phyloP scores from a whole-genome alignment of 176 grass and related monocot genomes.

The Cenchrus americanus region DNA sequence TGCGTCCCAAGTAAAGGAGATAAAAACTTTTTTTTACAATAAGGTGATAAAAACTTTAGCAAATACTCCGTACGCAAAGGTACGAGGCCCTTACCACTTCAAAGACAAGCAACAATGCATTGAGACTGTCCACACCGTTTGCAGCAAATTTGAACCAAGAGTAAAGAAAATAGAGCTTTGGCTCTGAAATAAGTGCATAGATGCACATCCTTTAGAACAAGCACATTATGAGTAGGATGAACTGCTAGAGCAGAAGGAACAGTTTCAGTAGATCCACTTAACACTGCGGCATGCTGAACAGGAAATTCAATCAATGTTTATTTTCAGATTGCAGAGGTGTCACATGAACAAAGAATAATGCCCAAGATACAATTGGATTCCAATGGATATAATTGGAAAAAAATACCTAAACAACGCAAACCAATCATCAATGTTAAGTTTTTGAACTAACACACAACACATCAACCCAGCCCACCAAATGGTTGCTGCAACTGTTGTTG shows the following conservation, averaged over 20 bases:
- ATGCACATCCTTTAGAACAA: not conserved
- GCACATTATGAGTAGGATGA: not conserved
- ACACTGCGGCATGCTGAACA: constrained; percentile 13
- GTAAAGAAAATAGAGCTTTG: not conserved
- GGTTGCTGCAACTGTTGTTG: constrained; percentile 36
- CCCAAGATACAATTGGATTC: constrained; percentile 39
- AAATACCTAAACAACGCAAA: constrained; percentile 11
- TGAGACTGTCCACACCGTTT: not conserved
- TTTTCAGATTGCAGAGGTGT: constrained; percentile 41
- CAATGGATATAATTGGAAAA: constrained; percentile 48
- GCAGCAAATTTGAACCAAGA: not conserved
- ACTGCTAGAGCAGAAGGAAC: not conserved
- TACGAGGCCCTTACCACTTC: too few relatives aligned
- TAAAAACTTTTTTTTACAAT: too few relatives aligned
- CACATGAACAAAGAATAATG: constrained; percentile 32
- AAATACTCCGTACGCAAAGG: too few relatives aligned
- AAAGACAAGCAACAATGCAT: not conserved
- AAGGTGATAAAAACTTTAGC: too few relatives aligned
- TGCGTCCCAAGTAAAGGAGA: too few relatives aligned
- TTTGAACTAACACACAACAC: constrained; percentile 24
- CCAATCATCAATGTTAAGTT: constrained; percentile 35
- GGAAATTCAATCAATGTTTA: constrained; percentile 37
- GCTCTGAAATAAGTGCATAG: not conserved
- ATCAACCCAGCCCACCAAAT: constrained; percentile 20
- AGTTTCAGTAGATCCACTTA: not conserved